Percentiles rank a stretch among this genome's conserved stretches.
Evolutionary conservation across 2,329 filamentous ascomycete species (phyloP).

Genomic region (Aspergillus persii): DNA sequence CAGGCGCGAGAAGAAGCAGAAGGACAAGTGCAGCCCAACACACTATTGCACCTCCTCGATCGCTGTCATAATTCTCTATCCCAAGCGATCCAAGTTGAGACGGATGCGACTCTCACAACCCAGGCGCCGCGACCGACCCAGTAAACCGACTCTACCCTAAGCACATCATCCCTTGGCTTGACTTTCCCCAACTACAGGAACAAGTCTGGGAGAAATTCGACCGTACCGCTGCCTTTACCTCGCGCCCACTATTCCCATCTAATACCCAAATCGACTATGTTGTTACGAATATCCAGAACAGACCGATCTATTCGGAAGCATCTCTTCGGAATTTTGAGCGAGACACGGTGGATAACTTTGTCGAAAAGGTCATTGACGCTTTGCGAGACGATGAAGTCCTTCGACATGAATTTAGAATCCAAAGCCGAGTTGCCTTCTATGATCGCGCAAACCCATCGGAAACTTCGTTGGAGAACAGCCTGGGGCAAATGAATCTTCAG

Average conservation of each 20-base stretch:
- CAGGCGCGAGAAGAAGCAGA: slow-evolving; percentile 9
- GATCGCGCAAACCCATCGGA: slow-evolving; percentile 14
- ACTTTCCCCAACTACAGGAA: slow-evolving; percentile 25
- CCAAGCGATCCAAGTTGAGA: slow-evolving; percentile 22
- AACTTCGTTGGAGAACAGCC: slow-evolving; percentile 17
- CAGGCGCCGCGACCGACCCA: slow-evolving; percentile 22
- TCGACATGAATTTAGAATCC: slow-evolving; percentile 15
- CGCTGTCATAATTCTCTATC: slow-evolving; percentile 22
- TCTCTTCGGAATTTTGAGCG: slow-evolving; percentile 23
- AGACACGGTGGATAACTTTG: slow-evolving; percentile 25
- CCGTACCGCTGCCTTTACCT: slow-evolving; percentile 11
- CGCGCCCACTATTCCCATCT: slow-evolving; percentile 17
- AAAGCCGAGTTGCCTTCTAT: slow-evolving; percentile 18
- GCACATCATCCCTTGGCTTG: slow-evolving; percentile 20
- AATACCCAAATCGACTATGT: slow-evolving; percentile 17
- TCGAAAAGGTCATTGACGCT: slow-evolving; percentile 17
- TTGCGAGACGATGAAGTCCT: slow-evolving; percentile 17
- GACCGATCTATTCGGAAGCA: slow-evolving; percentile 23
- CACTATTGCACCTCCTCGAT: slow-evolving; percentile 21
- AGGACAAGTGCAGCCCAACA: slow-evolving; percentile 17
- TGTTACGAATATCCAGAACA: slow-evolving; percentile 13
- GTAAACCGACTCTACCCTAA: slow-evolving; percentile 19
- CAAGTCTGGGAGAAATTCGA: slow-evolving; percentile 23
- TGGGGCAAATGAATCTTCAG: slow-evolving; percentile 17
- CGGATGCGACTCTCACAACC: slow-evolving; percentile 21